Evolutionary conservation across 768 basidiomycete genomes (phyloP).

Genomic region (Suillus luteus): DNA sequence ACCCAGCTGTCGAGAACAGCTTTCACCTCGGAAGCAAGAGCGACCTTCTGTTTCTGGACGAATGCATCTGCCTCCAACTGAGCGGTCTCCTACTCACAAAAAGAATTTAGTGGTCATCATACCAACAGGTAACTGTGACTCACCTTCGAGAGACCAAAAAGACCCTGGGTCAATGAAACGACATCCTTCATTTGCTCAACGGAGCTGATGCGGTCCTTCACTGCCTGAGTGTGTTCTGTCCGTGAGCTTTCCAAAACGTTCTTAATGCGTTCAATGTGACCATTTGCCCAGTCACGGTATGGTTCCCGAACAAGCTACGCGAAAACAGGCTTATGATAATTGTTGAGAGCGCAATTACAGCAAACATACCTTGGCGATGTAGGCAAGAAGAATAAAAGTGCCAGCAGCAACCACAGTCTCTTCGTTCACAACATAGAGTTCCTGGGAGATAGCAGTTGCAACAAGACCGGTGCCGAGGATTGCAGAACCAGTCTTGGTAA

Average conservation of each 20-base stretch:
- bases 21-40: constrained; percentile 87
- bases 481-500: constrained; percentile 94
- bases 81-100: constrained; percentile 75
- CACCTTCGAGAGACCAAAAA: constrained; percentile 93
- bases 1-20: constrained; percentile 97
- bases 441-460: constrained; percentile 93
- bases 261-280: constrained; percentile 83
- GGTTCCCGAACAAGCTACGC: constrained; percentile 76
- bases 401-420: constrained; percentile 89
- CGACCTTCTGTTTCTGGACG: constrained; percentile 85
- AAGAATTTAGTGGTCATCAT: neutral
- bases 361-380: constrained; percentile 72
- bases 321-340: constrained; percentile 18
- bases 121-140: constrained; percentile 11
- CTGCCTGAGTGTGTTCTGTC: constrained; percentile 88
- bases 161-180: constrained; percentile 83
- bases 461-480: constrained; percentile 86
- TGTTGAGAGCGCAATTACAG: constrained; percentile 2
- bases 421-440: constrained; percentile 97
- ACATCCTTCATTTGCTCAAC: constrained; percentile 97
- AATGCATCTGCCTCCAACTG: constrained; percentile 88
- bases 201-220: constrained; percentile 88
- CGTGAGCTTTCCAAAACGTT: constrained; percentile 80
- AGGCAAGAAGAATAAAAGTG: constrained; percentile 79
- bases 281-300: constrained; percentile 90